Conservation (phyloP, 2,329 filamentous ascomycete genomes). For the Alternaria longipes region DNA sequence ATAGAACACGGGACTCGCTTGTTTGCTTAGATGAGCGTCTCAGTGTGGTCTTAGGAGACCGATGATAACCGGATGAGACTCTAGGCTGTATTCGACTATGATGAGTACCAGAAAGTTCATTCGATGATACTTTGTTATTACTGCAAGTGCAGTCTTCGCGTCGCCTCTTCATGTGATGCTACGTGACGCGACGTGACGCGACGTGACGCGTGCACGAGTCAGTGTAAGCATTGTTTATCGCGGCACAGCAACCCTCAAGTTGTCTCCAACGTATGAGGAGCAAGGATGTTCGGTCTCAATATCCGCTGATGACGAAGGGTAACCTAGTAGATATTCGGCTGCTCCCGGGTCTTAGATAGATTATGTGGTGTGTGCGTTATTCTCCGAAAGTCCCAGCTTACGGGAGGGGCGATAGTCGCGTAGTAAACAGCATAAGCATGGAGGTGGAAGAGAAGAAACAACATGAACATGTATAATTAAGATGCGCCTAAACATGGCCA, state of each 20-base stretch:
- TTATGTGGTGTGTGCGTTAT: constrained; percentile 14
- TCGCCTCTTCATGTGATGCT: neutral
- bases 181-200: neutral
- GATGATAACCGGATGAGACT: neutral
- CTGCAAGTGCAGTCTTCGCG: neutral
- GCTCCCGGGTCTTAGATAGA: constrained; percentile 16
- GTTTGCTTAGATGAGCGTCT: neutral
- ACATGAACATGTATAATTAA: neutral
- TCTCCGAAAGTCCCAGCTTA: constrained; percentile 10
- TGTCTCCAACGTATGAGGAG: neutral
- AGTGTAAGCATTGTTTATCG: neutral
- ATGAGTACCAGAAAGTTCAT: neutral
- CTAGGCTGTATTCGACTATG: neutral
- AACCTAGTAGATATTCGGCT: constrained; percentile 15
- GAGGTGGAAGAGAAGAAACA: neutral
- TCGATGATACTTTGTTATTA: neutral
- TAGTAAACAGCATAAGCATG: neutral
- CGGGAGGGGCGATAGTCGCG: neutral
- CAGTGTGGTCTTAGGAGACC: neutral
- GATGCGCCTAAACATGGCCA: neutral
- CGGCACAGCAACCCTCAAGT: neutral
- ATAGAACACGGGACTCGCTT: neutral
- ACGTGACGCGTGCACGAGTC: neutral
- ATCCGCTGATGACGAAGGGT: constrained; percentile 5
- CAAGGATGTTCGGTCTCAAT: constrained; percentile 10